Evolutionary conservation across 2,329 filamentous ascomycete species (phyloP).

Genomic region (Nigrospora oryzae): DNA sequence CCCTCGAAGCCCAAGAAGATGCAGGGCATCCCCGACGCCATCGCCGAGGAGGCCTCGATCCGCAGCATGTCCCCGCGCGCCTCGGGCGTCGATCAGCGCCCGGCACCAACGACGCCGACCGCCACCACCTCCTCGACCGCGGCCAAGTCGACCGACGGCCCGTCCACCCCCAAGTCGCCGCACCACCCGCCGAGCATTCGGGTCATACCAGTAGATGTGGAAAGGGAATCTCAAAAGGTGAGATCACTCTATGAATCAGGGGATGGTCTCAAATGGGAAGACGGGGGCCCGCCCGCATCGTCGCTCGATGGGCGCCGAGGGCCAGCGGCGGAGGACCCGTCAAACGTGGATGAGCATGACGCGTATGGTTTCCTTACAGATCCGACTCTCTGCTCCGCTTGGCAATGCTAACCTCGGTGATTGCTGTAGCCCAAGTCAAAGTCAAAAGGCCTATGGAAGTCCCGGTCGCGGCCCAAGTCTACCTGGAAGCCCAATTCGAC

Average conservation of each 20-base stretch:
- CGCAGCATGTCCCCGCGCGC: neutral
- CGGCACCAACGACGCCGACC: slow-evolving; percentile 1
- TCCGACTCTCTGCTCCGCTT: slow-evolving; percentile 13
- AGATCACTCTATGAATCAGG: slow-evolving; percentile 55
- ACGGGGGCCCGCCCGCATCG: slow-evolving; percentile 37
- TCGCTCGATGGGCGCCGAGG: slow-evolving; percentile 36
- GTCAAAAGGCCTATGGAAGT: slow-evolving; percentile 6
- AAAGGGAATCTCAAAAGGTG: slow-evolving; percentile 60
- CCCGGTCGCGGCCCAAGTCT: slow-evolving; percentile 9
- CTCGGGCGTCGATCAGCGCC: neutral
- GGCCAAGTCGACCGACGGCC: slow-evolving; percentile 3
- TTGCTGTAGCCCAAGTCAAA: slow-evolving; percentile 8
- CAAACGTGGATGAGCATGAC: slow-evolving; percentile 43
- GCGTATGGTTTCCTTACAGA: slow-evolving; percentile 48
- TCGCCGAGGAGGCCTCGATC: neutral
- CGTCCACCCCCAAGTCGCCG: slow-evolving; percentile 8
- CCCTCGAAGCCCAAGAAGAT: neutral
- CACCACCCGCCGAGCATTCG: slow-evolving; percentile 35
- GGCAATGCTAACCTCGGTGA: slow-evolving; percentile 13
- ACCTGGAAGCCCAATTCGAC: slow-evolving; percentile 20
- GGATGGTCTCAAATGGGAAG: slow-evolving; percentile 44
- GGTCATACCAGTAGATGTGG: slow-evolving; percentile 44
- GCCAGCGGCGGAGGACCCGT: slow-evolving; percentile 41
- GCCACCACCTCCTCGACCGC: slow-evolving; percentile 2
- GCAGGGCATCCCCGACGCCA: neutral